Evolutionary conservation across 1,284 basidiomycete species (phyloP).

Genomic region (Vanrija humicola): DNA sequence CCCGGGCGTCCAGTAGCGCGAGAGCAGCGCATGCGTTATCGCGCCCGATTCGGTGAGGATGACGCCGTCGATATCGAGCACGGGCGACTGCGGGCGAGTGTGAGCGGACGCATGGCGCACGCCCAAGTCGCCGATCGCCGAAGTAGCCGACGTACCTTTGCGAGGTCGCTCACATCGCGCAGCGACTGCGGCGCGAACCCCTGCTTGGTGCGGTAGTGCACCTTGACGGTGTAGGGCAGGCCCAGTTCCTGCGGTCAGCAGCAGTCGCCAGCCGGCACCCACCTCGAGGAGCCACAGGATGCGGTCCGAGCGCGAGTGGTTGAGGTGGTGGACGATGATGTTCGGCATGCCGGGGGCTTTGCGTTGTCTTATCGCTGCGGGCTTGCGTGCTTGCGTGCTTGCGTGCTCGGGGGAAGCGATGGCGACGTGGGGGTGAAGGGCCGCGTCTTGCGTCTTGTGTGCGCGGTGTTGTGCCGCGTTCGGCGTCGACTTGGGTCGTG

Average conservation of each 20-base stretch:
- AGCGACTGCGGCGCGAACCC: slow-evolving; percentile 26
- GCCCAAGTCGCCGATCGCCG: too few species aligned
- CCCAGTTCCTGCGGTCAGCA: slow-evolving; percentile 25
- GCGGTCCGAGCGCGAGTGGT: slow-evolving; percentile 36
- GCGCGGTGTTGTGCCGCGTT: too few species aligned
- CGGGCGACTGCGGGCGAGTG: slow-evolving; percentile 22
- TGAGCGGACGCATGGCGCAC: not conserved
- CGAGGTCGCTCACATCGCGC: slow-evolving; percentile 25
- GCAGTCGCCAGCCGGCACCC: slow-evolving; percentile 6
- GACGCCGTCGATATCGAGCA: slow-evolving; percentile 27
- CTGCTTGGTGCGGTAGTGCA: slow-evolving; percentile 26
- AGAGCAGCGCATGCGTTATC: slow-evolving; percentile 31
- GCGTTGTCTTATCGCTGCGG: too few species aligned
- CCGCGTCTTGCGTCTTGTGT: too few species aligned
- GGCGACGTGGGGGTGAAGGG: too few species aligned
- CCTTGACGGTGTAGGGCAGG: slow-evolving; percentile 34
- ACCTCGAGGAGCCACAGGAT: slow-evolving; percentile 32
- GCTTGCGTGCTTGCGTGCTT: too few species aligned
- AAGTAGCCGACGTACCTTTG: slow-evolving; percentile 17
- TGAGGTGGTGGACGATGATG: slow-evolving; percentile 42
- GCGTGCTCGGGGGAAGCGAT: too few species aligned
- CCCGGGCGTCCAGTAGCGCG: not conserved
- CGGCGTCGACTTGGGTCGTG: too few species aligned
- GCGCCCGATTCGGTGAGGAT: slow-evolving; percentile 34
- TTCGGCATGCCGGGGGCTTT: slow-evolving; percentile 28